phyloP scores from a whole-genome alignment of 371 early-diverging fungal genomes.

The Lichtheimia corymbifera region DNA sequence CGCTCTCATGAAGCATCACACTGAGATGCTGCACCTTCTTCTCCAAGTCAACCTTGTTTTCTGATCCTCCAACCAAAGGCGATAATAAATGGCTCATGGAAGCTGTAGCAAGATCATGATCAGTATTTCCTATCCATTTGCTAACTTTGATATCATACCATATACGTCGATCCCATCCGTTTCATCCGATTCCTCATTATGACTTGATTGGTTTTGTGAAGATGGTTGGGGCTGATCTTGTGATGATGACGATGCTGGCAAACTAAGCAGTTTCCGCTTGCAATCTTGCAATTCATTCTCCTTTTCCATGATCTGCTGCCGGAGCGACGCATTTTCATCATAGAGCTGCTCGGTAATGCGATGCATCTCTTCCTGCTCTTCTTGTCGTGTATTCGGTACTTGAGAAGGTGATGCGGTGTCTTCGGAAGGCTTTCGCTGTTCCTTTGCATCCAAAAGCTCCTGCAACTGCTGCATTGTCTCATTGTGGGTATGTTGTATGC shows the following conservation, averaged over 20 bases:
- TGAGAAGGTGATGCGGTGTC: too few species aligned
- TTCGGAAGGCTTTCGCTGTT: neutral
- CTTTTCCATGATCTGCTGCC: conserved; percentile 7
- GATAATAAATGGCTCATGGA: conserved; percentile 42
- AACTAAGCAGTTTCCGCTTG: conserved; percentile 3
- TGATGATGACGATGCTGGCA: neutral
- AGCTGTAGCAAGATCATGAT: conserved; percentile 11
- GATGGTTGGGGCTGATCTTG: neutral
- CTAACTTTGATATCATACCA: conserved; percentile 7
- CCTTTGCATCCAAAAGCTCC: neutral
- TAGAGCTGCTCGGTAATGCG: neutral
- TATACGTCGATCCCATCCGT: conserved; percentile 20
- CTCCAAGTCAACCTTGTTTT: conserved; percentile 26
- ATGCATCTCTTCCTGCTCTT: neutral
- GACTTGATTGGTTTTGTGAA: neutral
- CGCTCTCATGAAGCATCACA: conserved; percentile 63
- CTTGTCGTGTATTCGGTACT: neutral
- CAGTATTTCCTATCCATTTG: too few species aligned
- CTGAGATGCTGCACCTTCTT: conserved; percentile 53
- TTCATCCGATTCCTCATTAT: conserved; percentile 5
- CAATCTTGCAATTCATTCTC: conserved; percentile 17
- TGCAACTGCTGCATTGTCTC: neutral
- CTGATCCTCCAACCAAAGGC: conserved; percentile 26
- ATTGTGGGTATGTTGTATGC: conserved; percentile 7
- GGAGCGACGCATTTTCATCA: conserved; percentile 19